Evolutionary conservation across 2,329 filamentous ascomycete genomes (phyloP).

Genomic region (Talaromyces sp.): DNA sequence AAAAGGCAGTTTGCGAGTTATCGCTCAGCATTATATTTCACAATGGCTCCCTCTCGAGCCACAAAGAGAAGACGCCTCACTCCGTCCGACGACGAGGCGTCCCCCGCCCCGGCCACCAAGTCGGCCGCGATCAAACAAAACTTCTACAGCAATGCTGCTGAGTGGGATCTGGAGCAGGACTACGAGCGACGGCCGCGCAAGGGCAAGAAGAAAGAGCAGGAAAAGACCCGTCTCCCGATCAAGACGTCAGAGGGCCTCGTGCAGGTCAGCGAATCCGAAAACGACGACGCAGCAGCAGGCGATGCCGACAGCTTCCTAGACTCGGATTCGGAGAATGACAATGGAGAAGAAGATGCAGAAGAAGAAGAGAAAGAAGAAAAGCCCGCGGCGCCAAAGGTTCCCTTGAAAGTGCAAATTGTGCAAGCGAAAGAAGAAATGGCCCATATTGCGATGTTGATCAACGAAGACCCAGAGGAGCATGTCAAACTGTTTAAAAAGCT

Average conservation of each 20-base stretch:
- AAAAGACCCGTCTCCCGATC: constrained; percentile 74
- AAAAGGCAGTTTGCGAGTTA: not conserved
- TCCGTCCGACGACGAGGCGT: constrained; percentile 37
- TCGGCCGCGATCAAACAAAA: constrained; percentile 33
- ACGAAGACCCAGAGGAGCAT: constrained; percentile 91
- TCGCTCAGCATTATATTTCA: not conserved
- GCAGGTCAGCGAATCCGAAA: constrained; percentile 46
- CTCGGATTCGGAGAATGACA: constrained; percentile 35
- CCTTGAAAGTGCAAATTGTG: constrained; percentile 72
- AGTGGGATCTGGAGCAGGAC: constrained; percentile 88
- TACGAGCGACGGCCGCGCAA: constrained; percentile 80
- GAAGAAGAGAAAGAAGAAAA: constrained; percentile 43
- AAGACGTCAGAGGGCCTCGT: constrained; percentile 75
- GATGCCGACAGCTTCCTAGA: constrained; percentile 62
- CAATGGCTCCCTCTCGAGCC: constrained; percentile 45
- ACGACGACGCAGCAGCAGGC: constrained; percentile 40
- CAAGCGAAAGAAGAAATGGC: constrained; percentile 91
- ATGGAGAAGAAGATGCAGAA: constrained; percentile 44
- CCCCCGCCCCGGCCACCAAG: constrained; percentile 18
- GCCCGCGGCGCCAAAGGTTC: constrained; percentile 55
- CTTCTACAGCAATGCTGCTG: constrained; percentile 69
- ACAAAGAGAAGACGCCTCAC: constrained; percentile 49
- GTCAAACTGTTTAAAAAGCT: constrained; percentile 72
- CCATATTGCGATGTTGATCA: constrained; percentile 71
- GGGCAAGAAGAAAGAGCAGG: constrained; percentile 65